A percentile compares a stretch with the other conserved stretches of the same genome.
phyloP scores from a whole-genome alignment of 257 asterid species.

The Paulownia fortunei region DNA sequence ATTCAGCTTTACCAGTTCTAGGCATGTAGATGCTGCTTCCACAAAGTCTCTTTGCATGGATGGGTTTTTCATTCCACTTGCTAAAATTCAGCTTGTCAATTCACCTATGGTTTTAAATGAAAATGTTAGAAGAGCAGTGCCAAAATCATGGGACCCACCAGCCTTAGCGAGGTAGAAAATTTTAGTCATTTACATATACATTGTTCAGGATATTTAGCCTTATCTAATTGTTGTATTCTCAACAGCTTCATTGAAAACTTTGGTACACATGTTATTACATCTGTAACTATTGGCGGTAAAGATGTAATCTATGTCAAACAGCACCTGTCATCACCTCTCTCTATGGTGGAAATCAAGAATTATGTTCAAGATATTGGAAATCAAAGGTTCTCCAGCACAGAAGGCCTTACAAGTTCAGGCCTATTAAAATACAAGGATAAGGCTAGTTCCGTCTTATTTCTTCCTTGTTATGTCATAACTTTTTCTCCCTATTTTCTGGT shows the following conservation, averaged over 20 bases:
- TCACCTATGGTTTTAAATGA: constrained; percentile 61
- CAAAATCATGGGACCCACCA: constrained; percentile 86
- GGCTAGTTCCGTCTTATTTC: constrained; percentile 49
- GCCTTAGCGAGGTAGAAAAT: constrained; percentile 69
- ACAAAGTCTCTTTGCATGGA: constrained; percentile 84
- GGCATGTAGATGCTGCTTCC: constrained; percentile 65
- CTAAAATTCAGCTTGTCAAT: constrained; percentile 63
- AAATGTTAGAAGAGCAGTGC: constrained; percentile 69
- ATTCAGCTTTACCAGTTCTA: constrained; percentile 77
- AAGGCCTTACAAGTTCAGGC: constrained; percentile 75
- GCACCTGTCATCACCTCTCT: constrained; percentile 68
- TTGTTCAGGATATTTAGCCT: constrained; percentile 3
- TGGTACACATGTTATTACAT: constrained; percentile 84
- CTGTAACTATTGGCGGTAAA: constrained; percentile 85
- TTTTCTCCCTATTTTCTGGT: neutral
- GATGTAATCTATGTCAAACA: constrained; percentile 85
- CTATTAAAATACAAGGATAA: constrained; percentile 74
- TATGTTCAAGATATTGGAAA: constrained; percentile 89
- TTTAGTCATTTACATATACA: neutral
- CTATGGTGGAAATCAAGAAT: constrained; percentile 73
- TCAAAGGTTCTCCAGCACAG: constrained; percentile 75
- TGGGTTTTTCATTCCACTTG: constrained; percentile 81
- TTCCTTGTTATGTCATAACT: constrained; percentile 25
- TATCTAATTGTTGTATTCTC: constrained; percentile 35
- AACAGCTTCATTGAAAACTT: constrained; percentile 86